These are phyloP conservation scores for Pleoardoris graminearum DNA, from an alignment of 2,329 filamentous ascomycete genomes.

Conservation along the genomic window DNA sequence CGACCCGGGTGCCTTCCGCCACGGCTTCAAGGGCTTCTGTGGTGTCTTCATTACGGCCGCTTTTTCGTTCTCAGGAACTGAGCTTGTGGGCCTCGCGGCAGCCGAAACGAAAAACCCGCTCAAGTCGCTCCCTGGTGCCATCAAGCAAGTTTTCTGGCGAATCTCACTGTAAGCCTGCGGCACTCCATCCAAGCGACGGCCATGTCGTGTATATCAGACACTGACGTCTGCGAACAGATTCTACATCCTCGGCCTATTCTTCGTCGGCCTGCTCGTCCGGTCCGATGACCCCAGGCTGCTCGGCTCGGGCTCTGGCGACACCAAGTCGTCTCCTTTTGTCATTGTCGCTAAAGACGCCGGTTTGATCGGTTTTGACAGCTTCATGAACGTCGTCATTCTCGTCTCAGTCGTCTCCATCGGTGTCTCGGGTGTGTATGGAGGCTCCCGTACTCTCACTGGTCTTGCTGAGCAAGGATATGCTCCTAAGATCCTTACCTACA, in stretches of 20 bases:
- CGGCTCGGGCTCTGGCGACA: constrained; percentile 36
- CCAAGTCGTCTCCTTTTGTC: constrained; percentile 65
- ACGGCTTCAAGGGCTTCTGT: constrained; percentile 82
- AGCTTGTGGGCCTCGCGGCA: constrained; percentile 76
- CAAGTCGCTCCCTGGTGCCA: constrained; percentile 51
- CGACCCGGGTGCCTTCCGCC: constrained; percentile 66
- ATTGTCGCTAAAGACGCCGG: constrained; percentile 65
- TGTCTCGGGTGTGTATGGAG: constrained; percentile 62
- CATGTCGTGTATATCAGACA: background rate
- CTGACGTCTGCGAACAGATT: constrained; percentile 38
- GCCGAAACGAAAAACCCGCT: constrained; percentile 71
- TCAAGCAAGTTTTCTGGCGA: constrained; percentile 54
- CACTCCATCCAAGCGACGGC: background rate
- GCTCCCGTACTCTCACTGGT: constrained; percentile 61
- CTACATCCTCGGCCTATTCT: constrained; percentile 50
- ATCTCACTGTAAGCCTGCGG: constrained; percentile 37
- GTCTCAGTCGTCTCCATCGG: constrained; percentile 64
- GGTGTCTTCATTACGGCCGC: constrained; percentile 76
- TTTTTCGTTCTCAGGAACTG: constrained; percentile 75
- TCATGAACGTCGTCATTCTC: constrained; percentile 70
- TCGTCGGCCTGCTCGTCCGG: constrained; percentile 50
- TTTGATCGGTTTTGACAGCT: constrained; percentile 62
- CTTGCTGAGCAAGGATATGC: constrained; percentile 65
- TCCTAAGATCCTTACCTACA: constrained; percentile 74
- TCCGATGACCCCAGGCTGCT: constrained; percentile 42